Conservation (phyloP, 2,329 filamentous ascomycete species). For the Drechslera avenae region DNA sequence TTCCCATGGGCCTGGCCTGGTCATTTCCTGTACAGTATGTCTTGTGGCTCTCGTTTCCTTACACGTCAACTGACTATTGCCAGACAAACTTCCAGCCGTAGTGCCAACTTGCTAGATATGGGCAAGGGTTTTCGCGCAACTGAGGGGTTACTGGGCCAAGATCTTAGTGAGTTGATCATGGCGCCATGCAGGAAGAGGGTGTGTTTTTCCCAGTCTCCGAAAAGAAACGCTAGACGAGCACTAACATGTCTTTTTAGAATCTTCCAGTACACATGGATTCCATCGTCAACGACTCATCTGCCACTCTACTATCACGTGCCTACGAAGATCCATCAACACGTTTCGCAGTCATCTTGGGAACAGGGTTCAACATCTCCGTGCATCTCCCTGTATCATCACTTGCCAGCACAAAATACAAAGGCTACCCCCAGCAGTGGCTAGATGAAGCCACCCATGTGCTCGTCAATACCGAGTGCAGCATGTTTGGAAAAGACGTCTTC, state of each 20-base stretch:
- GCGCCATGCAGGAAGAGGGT: conserved; percentile 60
- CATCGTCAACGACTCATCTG: conserved; percentile 68
- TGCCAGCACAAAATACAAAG: conserved; percentile 61
- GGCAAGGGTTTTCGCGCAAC: conserved; percentile 69
- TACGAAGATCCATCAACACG: conserved; percentile 65
- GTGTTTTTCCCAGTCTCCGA: conserved; percentile 18
- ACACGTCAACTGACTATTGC: conserved; percentile 19
- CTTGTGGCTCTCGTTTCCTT: neutral
- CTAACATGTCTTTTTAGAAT: conserved; percentile 39
- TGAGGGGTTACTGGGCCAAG: conserved; percentile 62
- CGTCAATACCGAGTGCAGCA: conserved; percentile 69
- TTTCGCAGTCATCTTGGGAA: conserved; percentile 68
- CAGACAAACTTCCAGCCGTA: conserved; percentile 63
- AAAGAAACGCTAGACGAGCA: conserved; percentile 5
- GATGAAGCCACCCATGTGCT: conserved; percentile 64
- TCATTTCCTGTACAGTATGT: conserved; percentile 66
- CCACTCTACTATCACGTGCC: conserved; percentile 65
- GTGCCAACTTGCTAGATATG: conserved; percentile 64
- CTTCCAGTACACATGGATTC: conserved; percentile 65
- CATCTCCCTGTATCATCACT: conserved; percentile 63
- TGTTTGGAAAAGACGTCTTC: conserved; percentile 66
- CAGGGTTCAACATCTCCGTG: conserved; percentile 68
- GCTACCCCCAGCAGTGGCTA: conserved; percentile 60
- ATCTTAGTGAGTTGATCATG: conserved; percentile 65
- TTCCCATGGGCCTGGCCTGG: conserved; percentile 68